Conservation (phyloP, 1,139 yeast genomes). For the Magnusiomyces paraingens region DNA sequence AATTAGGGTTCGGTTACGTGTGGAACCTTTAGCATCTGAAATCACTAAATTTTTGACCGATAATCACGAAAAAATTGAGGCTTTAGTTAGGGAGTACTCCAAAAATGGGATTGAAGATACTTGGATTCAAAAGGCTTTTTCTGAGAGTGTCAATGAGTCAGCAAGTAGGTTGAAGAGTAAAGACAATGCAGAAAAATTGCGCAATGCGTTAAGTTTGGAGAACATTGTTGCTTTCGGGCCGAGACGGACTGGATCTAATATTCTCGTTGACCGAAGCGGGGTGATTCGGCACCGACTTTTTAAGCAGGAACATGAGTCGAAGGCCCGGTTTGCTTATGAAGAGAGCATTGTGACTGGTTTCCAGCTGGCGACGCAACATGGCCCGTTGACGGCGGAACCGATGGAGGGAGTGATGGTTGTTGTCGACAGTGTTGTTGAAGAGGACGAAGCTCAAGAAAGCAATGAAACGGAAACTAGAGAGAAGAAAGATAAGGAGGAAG, state of each 20-base stretch:
- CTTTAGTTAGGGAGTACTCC: constrained; percentile 17
- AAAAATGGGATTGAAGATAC: background rate
- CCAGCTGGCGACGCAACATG: constrained; percentile 73
- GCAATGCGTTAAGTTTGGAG: constrained; percentile 24
- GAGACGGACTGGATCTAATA: constrained; percentile 66
- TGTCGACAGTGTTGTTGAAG: constrained; percentile 29
- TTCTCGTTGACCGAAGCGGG: constrained; percentile 46
- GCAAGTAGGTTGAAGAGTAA: background rate
- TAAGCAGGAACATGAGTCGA: background rate
- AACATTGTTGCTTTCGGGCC: constrained; percentile 71
- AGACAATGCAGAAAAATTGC: background rate
- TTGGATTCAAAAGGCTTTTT: background rate
- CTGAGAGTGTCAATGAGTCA: background rate
- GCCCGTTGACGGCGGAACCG: constrained; percentile 86
- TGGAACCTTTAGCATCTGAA: constrained; percentile 51
- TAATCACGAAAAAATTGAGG: constrained; percentile 40
- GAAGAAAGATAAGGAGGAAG: constrained; percentile 29
- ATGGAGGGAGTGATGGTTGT: constrained; percentile 71
- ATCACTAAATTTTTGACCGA: constrained; percentile 46
- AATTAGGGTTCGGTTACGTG: constrained; percentile 39
- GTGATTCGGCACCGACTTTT: background rate
- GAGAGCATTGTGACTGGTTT: constrained; percentile 75
- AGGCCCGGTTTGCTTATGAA: constrained; percentile 40
- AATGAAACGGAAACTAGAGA: constrained; percentile 17
- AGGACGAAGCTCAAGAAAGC: constrained; percentile 19